phyloP scores from a whole-genome alignment of 208 protist genomes.

The Trypanosoma rangeli region DNA sequence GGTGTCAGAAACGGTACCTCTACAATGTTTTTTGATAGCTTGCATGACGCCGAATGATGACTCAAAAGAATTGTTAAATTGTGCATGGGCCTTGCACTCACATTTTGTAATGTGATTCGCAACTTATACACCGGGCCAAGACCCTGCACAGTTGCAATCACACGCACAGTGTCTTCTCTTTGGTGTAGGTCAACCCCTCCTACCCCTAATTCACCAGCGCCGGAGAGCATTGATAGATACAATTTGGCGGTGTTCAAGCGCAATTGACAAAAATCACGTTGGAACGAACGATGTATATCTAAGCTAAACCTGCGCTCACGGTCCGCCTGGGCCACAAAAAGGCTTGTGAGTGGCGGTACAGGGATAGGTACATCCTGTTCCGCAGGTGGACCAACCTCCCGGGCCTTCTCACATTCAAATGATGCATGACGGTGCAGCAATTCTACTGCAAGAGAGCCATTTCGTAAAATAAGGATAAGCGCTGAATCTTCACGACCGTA shows the following conservation, averaged over 20 bases:
- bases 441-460: slow-evolving; percentile 90
- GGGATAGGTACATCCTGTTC: slow-evolving; percentile 93
- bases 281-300: slow-evolving; percentile 92
- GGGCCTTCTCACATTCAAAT: slow-evolving; percentile 33
- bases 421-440: slow-evolving; percentile 90
- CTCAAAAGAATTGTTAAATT: slow-evolving; percentile 64
- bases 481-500: slow-evolving; percentile 93
- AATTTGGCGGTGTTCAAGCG: slow-evolving; percentile 83
- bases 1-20: slow-evolving; percentile 70
- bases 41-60: slow-evolving; percentile 58
- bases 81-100: slow-evolving; percentile 42
- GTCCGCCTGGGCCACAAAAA: slow-evolving; percentile 94
- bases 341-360: slow-evolving; percentile 88
- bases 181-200: background rate
- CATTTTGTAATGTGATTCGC: slow-evolving; percentile 81
- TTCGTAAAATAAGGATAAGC: slow-evolving; percentile 84
- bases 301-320: slow-evolving; percentile 82
- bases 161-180: slow-evolving; percentile 14
- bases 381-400: slow-evolving; percentile 62
- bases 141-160: slow-evolving; percentile 79
- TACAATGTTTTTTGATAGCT: slow-evolving; percentile 45
- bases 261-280: slow-evolving; percentile 91
- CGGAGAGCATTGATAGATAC: slow-evolving; percentile 82
- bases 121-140: slow-evolving; percentile 92
- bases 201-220: slow-evolving; percentile 26